Base-by-base conservation (phyloP, 202 grass and related monocot species). In the Thinopyrum obtusiflorum region DNA sequence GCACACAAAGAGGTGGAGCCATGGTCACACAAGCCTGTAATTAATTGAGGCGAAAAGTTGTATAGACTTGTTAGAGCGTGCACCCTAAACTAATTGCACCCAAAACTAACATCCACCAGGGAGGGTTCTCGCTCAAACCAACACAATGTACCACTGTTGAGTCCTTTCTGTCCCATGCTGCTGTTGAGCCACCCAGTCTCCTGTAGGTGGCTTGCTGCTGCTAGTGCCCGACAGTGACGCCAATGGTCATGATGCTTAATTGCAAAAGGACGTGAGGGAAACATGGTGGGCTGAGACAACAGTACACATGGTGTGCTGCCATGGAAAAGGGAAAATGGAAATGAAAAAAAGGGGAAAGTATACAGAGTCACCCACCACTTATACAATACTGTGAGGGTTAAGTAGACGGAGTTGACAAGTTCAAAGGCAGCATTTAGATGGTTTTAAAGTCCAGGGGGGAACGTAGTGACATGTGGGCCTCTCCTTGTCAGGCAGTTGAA, bases 161-260 rank as follows among this genome's bases (percentile, higher is more conserved):
- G 44, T 31, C 7, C 25, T 75, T 75, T 44, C 27, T 31, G 72
- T 27, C 44, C 72, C 44, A 75, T 75, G 42, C 44, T 75, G 42
- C 24, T 29, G 40, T 75, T 6, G 37, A 47, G 47, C 26, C 44
- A 75, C 72, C 44, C 44, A 75, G 26, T 8, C 26, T 75, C 72
- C 72, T 31, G 24, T 9, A 75, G 72, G 72, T 74, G 70, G 70
- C 70, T 27, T 73, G 70, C 39, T 73, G 39, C 14, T 74, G 70
- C 42, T 49, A 74, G 21, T 74, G 40, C 39, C 24, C 23, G 4
- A 42, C 40, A 17, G 40, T 28, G 70, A 27, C 24, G 13, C 44
- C 70, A 49, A 28, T 28, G 13, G 42, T 44, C 42, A 49, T 28
- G 70, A 74, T 47, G 70, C 21, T 72, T 72, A 44, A 23, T 44